Evolutionary conservation across 2,329 filamentous ascomycete species (phyloP).

Genomic region (Parastagonospora nodorum): DNA sequence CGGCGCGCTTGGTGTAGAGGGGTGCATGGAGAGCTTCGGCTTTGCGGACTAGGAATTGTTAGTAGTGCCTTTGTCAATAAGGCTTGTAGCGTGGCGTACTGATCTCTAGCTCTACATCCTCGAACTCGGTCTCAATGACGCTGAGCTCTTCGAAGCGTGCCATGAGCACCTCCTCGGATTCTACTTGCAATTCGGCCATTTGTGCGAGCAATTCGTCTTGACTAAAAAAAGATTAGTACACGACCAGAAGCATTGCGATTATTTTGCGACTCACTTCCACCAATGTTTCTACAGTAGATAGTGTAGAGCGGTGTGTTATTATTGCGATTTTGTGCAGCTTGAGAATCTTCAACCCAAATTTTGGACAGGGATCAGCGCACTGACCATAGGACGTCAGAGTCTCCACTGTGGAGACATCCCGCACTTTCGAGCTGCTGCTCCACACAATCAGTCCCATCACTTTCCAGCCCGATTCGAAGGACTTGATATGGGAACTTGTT

Average conservation of each 20-base stretch:
- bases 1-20: slow-evolving; percentile 77
- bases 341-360: slow-evolving; percentile 16
- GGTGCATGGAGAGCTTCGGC: slow-evolving; percentile 70
- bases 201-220: slow-evolving; percentile 11
- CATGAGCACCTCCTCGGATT: slow-evolving; percentile 30
- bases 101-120: slow-evolving; percentile 80
- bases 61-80: slow-evolving; percentile 2
- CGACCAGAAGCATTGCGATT: no score
- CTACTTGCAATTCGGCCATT: slow-evolving; percentile 28
- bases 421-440: not conserved
- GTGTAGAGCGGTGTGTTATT: no score
- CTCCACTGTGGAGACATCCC: slow-evolving; percentile 16
- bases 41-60: slow-evolving; percentile 65
- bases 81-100: slow-evolving; percentile 55
- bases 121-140: slow-evolving; percentile 81
- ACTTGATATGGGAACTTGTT: no score
- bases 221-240: no score
- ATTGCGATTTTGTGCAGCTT: slow-evolving; percentile 7
- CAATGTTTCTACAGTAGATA: no score
- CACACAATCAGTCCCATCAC: no score
- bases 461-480: no score
- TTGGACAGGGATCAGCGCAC: slow-evolving; percentile 9
- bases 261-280: no score
- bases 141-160: slow-evolving; percentile 73
- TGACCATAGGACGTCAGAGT: slow-evolving; percentile 9